phyloP scores from a whole-genome alignment of 2,329 filamentous ascomycete species.

The Moelleriella libera region DNA sequence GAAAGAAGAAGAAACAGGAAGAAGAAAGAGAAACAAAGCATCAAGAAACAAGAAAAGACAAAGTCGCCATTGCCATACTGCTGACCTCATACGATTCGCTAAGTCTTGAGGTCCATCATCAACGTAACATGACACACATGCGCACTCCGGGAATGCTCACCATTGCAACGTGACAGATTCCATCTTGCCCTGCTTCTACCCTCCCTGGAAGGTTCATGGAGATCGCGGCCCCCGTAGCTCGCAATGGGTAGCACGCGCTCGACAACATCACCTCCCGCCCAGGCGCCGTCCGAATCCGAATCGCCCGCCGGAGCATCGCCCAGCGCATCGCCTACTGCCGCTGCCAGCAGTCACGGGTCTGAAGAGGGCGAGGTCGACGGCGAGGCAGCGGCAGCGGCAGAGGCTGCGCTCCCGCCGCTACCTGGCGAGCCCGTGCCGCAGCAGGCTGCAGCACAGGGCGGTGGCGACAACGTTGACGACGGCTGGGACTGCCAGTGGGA shows the following conservation, averaged over 20 bases:
- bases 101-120: conserved; percentile 23
- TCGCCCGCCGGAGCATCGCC: not conserved
- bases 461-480: conserved; percentile 33
- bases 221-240: not conserved
- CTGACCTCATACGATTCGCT: conserved; percentile 9
- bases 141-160: conserved; percentile 21
- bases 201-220: conserved; percentile 1
- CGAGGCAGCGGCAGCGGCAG: conserved; percentile 10
- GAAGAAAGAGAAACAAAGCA: no score
- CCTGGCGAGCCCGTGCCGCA: conserved; percentile 28
- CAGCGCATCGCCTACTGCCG: not conserved
- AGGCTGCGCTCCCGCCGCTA: conserved; percentile 21
- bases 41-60: no score
- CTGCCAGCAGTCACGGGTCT: not conserved
- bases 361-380: conserved; percentile 1
- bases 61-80: no score
- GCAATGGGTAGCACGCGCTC: not conserved
- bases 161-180: conserved; percentile 17
- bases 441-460: not conserved
- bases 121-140: conserved; percentile 19
- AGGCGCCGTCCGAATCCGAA: not conserved
- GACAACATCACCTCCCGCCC: not conserved
- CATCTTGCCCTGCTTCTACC: not conserved
- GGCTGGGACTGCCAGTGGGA: conserved; percentile 82
- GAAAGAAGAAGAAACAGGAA: no score